phyloP scores from a whole-genome alignment of 441 rosid species.

The Corymbia citriodora region DNA sequence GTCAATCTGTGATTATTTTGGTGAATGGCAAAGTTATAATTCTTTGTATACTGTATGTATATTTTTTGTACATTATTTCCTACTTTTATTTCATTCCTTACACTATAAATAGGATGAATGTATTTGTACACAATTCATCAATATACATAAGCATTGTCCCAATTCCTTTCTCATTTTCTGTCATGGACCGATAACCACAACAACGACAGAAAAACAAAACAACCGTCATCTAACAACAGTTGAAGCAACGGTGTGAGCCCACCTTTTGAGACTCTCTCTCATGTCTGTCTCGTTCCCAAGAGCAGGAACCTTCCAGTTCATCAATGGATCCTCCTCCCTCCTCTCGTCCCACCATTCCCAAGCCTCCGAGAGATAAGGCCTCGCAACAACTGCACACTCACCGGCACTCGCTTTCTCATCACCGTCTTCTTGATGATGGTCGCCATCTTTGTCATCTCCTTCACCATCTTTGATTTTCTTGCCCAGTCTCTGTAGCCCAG shows the following conservation, averaged over 20 bases:
- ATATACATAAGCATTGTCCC: too few relatives aligned
- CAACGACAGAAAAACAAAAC: neutral
- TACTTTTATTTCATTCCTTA: too few relatives aligned
- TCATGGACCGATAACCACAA: neutral
- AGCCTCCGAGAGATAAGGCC: neutral
- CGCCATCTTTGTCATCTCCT: neutral
- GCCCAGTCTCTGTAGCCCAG: neutral
- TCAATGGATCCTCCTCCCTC: conserved; percentile 31
- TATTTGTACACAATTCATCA: too few relatives aligned
- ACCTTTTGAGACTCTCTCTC: conserved; percentile 53
- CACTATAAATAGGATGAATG: too few relatives aligned
- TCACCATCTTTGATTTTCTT: neutral
- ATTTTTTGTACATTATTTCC: too few relatives aligned
- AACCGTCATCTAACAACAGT: neutral
- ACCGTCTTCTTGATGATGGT: neutral
- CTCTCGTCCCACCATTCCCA: neutral
- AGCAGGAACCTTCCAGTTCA: conserved; percentile 55
- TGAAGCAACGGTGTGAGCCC: neutral
- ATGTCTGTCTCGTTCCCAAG: conserved; percentile 43
- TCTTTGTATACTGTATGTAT: too few relatives aligned
- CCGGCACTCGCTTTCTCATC: neutral
- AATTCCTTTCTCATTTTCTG: too few relatives aligned
- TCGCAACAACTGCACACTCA: neutral
- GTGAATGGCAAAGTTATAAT: too few relatives aligned
- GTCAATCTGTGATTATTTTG: too few relatives aligned